Conservation (phyloP, 2,329 filamentous ascomycete genomes). For the Penicillium frequentans region DNA sequence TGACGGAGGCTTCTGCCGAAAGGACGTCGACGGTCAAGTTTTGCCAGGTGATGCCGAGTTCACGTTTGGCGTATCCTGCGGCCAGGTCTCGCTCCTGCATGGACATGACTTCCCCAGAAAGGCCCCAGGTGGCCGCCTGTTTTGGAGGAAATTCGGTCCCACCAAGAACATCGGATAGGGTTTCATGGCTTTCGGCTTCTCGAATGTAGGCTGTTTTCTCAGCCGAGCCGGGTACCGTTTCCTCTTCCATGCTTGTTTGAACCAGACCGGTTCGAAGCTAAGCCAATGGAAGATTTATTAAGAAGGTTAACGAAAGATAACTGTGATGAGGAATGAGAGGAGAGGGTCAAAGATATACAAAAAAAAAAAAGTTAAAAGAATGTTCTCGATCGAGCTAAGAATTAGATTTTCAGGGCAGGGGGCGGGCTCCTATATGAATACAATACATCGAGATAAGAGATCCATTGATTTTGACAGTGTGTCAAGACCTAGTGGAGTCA, state of each 20-base stretch:
- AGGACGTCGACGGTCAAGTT: slow-evolving; percentile 63
- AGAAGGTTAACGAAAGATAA: neutral
- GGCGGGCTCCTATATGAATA: neutral
- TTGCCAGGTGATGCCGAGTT: slow-evolving; percentile 65
- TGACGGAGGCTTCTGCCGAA: slow-evolving; percentile 62
- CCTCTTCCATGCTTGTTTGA: neutral
- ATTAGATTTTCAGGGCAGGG: neutral
- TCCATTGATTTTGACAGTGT: neutral
- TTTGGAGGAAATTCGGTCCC: neutral
- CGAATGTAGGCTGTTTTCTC: neutral
- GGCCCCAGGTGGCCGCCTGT: neutral
- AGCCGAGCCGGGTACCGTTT: neutral
- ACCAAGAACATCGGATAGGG: neutral
- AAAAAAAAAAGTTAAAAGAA: neutral
- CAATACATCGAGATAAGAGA: neutral
- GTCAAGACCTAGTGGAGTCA: neutral
- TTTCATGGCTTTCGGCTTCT: neutral
- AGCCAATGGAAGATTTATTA: neutral
- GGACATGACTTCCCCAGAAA: neutral
- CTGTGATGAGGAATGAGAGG: neutral
- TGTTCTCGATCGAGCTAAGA: neutral
- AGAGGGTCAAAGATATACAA: neutral
- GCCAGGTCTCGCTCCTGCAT: slow-evolving; percentile 44
- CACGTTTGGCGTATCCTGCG: slow-evolving; percentile 49
- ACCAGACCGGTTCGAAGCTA: neutral